phyloP scores from a whole-genome alignment of 805 yeast genomes.

The Huiozyma sinensis region DNA sequence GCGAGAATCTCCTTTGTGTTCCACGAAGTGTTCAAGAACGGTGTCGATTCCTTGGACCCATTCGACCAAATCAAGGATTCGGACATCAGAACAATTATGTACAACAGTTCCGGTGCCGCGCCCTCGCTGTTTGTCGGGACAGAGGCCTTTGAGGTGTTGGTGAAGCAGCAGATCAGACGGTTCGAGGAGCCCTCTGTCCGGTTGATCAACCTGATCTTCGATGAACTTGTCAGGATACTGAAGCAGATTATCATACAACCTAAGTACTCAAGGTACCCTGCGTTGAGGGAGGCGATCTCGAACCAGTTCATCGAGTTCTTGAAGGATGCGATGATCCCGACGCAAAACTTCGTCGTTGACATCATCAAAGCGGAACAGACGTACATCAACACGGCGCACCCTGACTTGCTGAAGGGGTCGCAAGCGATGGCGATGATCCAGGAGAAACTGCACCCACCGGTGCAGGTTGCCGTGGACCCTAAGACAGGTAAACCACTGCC shows the following conservation, averaged over 20 bases:
- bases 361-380: conserved; percentile 81
- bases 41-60: conserved; percentile 85
- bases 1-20: conserved; percentile 95
- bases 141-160: conserved; percentile 91
- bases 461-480: conserved; percentile 73
- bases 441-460: conserved; percentile 62
- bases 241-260: conserved; percentile 76
- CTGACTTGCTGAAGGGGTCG: conserved; percentile 88
- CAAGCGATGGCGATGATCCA: conserved; percentile 88
- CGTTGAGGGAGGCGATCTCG: conserved; percentile 75
- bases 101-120: conserved; percentile 92
- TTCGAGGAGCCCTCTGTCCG: conserved; percentile 89
- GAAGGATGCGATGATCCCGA: conserved; percentile 71
- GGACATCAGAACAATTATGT: conserved; percentile 93
- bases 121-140: conserved; percentile 96
- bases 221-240: conserved; percentile 84
- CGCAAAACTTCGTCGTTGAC: conserved; percentile 76
- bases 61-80: conserved; percentile 92
- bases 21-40: conserved; percentile 91
- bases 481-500: conserved; percentile 78
- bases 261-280: conserved; percentile 81
- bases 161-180: conserved; percentile 84
- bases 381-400: conserved; percentile 95
- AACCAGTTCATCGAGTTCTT: conserved; percentile 70
- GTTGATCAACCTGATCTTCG: conserved; percentile 83